Evolutionary conservation across 208 protist genomes (phyloP).

Genomic region (Porcisia hertigi): DNA sequence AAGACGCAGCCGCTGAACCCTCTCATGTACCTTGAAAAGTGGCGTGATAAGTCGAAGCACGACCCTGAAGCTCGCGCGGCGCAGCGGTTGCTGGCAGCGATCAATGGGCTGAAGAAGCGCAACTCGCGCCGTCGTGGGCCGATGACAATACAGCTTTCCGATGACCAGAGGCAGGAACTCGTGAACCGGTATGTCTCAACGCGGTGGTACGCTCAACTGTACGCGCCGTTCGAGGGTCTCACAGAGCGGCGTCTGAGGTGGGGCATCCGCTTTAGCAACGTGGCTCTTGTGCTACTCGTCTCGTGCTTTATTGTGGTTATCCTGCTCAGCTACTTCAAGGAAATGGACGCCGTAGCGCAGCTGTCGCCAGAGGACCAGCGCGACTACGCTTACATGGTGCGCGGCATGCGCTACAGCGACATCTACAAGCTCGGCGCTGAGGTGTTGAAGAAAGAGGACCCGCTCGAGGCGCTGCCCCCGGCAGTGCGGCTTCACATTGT

Average conservation of each 20-base stretch:
- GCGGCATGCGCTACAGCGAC: slow-evolving; percentile 73
- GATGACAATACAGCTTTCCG: slow-evolving; percentile 49
- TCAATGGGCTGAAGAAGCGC: slow-evolving; percentile 36
- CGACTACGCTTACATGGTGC: slow-evolving; percentile 74
- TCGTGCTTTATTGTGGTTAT: slow-evolving; percentile 18
- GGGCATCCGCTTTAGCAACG: slow-evolving; percentile 33
- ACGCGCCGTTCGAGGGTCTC: slow-evolving; percentile 45
- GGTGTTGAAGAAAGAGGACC: slow-evolving; percentile 62
- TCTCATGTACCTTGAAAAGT: slow-evolving; percentile 11
- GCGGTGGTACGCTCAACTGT: slow-evolving; percentile 57
- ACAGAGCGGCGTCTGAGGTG: slow-evolving; percentile 61
- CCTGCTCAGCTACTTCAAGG: slow-evolving; percentile 46
- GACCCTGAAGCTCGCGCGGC: slow-evolving; percentile 35
- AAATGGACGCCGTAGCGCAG: slow-evolving; percentile 48
- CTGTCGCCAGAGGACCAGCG: slow-evolving; percentile 58
- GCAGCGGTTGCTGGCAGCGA: slow-evolving; percentile 39
- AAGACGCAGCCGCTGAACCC: slow-evolving; percentile 17
- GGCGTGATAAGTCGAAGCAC: slow-evolving; percentile 10
- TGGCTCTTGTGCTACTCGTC: slow-evolving; percentile 16
- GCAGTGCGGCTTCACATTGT: slow-evolving; percentile 57
- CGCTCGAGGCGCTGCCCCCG: slow-evolving; percentile 61
- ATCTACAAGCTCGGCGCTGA: slow-evolving; percentile 49
- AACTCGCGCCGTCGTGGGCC: slow-evolving; percentile 13
- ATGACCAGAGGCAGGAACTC: slow-evolving; percentile 62
- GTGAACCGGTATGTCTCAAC: slow-evolving; percentile 52